Evolutionary conservation across 2,329 filamentous ascomycete genomes (phyloP).

Genomic region (Microsporum ferrugineum): DNA sequence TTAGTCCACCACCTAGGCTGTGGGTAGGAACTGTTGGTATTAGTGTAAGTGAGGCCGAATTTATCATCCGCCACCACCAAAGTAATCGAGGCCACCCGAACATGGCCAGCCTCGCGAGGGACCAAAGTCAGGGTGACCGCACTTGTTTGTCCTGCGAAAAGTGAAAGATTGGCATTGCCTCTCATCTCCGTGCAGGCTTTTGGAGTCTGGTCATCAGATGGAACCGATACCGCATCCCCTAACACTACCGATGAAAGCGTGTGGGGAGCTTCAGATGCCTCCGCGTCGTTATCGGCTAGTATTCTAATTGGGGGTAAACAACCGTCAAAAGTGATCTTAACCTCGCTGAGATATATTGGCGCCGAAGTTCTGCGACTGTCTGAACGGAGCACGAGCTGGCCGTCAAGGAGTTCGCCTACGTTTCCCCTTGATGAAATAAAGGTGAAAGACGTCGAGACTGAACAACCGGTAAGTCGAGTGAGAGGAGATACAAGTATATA

Average conservation of each 20-base stretch:
- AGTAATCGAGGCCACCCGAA: slow-evolving; percentile 52
- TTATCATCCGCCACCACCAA: slow-evolving; percentile 52
- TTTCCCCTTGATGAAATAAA: slow-evolving; percentile 46
- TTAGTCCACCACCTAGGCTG: slow-evolving; percentile 35
- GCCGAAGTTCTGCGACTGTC: slow-evolving; percentile 35
- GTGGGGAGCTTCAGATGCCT: slow-evolving; percentile 15
- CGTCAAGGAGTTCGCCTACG: slow-evolving; percentile 47
- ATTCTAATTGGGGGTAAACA: slow-evolving; percentile 35
- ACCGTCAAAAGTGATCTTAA: slow-evolving; percentile 45
- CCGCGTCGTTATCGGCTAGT: slow-evolving; percentile 23
- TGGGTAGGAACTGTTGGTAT: slow-evolving; percentile 33
- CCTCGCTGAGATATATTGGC: slow-evolving; percentile 38
- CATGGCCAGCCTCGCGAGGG: slow-evolving; percentile 71
- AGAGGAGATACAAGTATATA: not conserved
- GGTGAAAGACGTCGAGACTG: slow-evolving; percentile 41
- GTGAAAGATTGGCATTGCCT: slow-evolving; percentile 52
- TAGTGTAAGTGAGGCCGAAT: slow-evolving; percentile 57
- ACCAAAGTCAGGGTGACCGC: slow-evolving; percentile 62
- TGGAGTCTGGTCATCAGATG: slow-evolving; percentile 23
- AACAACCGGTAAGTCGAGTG: not conserved
- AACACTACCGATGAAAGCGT: slow-evolving; percentile 25
- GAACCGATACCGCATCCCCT: slow-evolving; percentile 13
- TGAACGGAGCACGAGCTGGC: slow-evolving; percentile 45
- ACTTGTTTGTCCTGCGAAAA: slow-evolving; percentile 55
- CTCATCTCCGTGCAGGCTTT: slow-evolving; percentile 30